Conservation (phyloP, 2,329 filamentous ascomycete species). For the Albophoma yamanashiensis region DNA sequence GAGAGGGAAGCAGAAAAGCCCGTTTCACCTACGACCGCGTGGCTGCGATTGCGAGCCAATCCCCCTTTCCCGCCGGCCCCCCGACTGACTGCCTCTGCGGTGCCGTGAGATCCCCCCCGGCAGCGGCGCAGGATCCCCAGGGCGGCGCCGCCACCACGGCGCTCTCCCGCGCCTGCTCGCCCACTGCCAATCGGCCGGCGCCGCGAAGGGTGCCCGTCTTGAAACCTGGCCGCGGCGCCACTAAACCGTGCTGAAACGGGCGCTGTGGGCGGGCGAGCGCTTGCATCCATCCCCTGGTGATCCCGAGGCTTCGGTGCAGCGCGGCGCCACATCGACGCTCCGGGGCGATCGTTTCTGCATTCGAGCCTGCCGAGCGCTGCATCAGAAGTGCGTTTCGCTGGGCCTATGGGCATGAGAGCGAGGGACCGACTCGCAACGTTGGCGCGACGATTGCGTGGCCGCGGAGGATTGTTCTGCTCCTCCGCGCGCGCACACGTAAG, state of each 20-base stretch:
- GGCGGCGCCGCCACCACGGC: background rate
- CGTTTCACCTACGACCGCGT: background rate
- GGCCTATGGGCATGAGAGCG: background rate
- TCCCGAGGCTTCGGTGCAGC: background rate
- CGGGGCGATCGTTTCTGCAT: background rate
- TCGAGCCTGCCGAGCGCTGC: background rate
- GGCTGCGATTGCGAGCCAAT: background rate
- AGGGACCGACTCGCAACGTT: background rate
- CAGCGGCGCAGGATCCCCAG: too few species aligned
- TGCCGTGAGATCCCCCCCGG: too few species aligned
- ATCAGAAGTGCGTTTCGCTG: background rate
- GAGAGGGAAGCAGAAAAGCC: background rate
- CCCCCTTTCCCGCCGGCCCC: background rate
- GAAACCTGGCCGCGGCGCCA: background rate
- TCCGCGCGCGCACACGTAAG: background rate
- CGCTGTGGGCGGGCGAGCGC: background rate
- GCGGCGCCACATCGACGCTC: background rate
- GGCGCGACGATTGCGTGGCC: background rate
- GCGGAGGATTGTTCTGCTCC: background rate
- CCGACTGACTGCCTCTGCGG: too few species aligned
- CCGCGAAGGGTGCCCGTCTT: background rate
- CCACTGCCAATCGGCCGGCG: background rate
- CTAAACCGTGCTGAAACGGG: background rate
- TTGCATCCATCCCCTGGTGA: background rate
- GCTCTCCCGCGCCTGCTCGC: background rate